These are phyloP conservation scores for Fusarium sp. DNA, from an alignment of 2,329 filamentous ascomycete genomes.

Conservation along the genomic window DNA sequence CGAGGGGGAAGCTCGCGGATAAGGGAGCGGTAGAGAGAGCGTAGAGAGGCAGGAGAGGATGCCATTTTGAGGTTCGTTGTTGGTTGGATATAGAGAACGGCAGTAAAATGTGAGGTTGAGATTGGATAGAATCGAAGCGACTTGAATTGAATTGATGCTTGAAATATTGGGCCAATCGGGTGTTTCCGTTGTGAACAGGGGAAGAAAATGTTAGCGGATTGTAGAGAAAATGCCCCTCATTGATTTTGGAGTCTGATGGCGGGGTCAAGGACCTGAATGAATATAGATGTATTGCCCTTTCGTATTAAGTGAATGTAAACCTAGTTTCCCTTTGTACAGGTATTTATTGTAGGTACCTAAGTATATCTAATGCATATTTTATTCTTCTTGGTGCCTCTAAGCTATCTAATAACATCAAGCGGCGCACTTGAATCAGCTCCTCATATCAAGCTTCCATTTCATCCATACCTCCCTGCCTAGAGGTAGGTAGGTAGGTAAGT, in stretches of 20 bases:
- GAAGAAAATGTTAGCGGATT: conserved; percentile 30
- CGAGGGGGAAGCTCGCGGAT: conserved; percentile 89
- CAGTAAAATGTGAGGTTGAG: background rate
- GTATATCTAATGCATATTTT: too few relatives aligned
- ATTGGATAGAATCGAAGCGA: conserved; percentile 2
- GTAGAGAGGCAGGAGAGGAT: conserved; percentile 65
- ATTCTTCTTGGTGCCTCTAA: too few relatives aligned
- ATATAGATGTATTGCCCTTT: background rate
- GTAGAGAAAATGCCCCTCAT: conserved; percentile 38
- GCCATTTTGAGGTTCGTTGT: conserved; percentile 45
- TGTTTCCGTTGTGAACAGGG: conserved; percentile 15
- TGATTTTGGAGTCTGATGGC: conserved; percentile 33
- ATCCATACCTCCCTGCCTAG: too few relatives aligned
- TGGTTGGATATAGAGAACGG: background rate
- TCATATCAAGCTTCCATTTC: too few relatives aligned
- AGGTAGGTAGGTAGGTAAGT: too few relatives aligned
- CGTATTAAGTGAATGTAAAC: background rate
- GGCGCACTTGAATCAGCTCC: too few relatives aligned
- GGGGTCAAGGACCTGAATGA: conserved; percentile 11
- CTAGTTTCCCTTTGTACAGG: too few relatives aligned
- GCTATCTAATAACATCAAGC: too few relatives aligned
- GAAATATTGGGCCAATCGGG: conserved; percentile 35
- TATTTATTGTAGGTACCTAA: too few relatives aligned
- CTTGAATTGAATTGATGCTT: conserved; percentile 27
- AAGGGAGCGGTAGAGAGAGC: conserved; percentile 87